These are phyloP conservation scores for Citeromyces matritensis DNA, from an alignment of 805 yeast genomes.

Conservation along the genomic window DNA sequence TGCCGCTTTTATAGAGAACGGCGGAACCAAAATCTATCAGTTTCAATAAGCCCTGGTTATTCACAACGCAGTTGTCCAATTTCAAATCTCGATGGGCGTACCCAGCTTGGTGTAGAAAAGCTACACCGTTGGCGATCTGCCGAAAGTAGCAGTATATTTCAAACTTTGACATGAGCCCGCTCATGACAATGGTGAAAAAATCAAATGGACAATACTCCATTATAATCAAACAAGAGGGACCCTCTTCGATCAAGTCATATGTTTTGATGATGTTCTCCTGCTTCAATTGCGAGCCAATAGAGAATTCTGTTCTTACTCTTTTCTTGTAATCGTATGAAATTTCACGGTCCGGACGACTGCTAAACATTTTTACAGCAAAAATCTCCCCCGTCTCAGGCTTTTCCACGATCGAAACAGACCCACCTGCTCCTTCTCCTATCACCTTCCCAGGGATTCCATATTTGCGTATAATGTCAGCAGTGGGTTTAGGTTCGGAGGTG, in stretches of 20 bases:
- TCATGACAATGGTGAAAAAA: constrained; percentile 87
- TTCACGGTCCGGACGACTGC: constrained; percentile 50
- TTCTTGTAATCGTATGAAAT: constrained; percentile 53
- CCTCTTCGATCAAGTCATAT: constrained; percentile 63
- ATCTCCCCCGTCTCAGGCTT: constrained; percentile 42
- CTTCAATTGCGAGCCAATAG: constrained; percentile 62
- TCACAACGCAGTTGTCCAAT: constrained; percentile 86
- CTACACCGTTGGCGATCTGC: constrained; percentile 66
- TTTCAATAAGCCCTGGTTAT: constrained; percentile 59
- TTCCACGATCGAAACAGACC: constrained; percentile 72
- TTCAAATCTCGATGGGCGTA: constrained; percentile 89
- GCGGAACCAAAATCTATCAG: constrained; percentile 92
- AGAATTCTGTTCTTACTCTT: constrained; percentile 72
- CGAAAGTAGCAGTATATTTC: constrained; percentile 74
- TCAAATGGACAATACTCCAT: constrained; percentile 93
- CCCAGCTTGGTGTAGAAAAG: constrained; percentile 66
- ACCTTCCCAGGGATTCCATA: constrained; percentile 65
- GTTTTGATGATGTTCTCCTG: constrained; percentile 77
- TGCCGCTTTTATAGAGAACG: constrained; percentile 58
- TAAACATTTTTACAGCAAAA: constrained; percentile 80
- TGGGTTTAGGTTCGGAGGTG: background rate
- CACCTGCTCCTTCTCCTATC: constrained; percentile 90
- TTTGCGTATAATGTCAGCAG: constrained; percentile 22
- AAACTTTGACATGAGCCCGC: constrained; percentile 54
- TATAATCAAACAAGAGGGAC: constrained; percentile 48